Percentiles rank a stretch among this genome's conserved stretches.
These are phyloP conservation scores for Arthroderma uncinatum DNA, from an alignment of 2,329 filamentous ascomycete genomes.

Conservation along the genomic window DNA sequence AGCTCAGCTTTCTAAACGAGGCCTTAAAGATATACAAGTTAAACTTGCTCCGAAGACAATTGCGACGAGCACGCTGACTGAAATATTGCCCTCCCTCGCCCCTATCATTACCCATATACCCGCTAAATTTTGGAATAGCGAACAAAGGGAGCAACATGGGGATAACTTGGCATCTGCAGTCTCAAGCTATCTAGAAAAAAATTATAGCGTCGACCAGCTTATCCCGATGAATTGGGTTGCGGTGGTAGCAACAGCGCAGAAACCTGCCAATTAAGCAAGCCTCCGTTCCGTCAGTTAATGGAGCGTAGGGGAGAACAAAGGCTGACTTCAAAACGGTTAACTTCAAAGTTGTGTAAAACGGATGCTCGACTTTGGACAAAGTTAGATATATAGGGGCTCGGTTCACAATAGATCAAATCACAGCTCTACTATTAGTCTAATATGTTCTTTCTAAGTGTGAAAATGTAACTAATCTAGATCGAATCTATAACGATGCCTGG, in stretches of 20 bases:
- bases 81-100: background rate
- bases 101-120: conserved; percentile 7
- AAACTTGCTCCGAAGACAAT: conserved; percentile 1
- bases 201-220: conserved; percentile 2
- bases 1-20: conserved; percentile 1
- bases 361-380: too few species aligned
- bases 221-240: conserved; percentile 10
- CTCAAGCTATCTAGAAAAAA: conserved; percentile 1
- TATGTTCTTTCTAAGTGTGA: too few species aligned
- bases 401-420: too few species aligned
- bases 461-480: too few species aligned
- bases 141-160: conserved; percentile 5
- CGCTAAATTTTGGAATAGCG: conserved; percentile 8
- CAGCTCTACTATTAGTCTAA: too few species aligned
- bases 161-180: background rate
- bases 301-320: too few species aligned
- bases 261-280: background rate
- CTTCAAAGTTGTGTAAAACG: too few species aligned
- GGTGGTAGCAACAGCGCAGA: conserved; percentile 6
- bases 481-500: too few species aligned
- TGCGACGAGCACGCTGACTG: conserved; percentile 6
- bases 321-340: too few species aligned
- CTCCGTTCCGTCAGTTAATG: too few species aligned
- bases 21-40: conserved; percentile 4
- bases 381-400: too few species aligned